Conservation (phyloP, 2,329 filamentous ascomycete genomes). For the Leptographium flavum region DNA sequence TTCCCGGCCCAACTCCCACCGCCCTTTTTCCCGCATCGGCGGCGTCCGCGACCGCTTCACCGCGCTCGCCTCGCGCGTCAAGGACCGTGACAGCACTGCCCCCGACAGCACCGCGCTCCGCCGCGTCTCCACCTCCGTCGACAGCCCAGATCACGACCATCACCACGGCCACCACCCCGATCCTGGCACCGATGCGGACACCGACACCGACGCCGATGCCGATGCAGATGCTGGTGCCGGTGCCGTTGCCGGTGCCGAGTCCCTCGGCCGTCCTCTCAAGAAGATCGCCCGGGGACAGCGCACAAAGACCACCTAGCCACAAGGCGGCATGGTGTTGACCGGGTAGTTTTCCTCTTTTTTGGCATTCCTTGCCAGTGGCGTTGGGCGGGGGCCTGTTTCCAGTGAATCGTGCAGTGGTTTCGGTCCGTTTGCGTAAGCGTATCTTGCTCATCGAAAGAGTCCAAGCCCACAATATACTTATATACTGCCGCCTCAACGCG, state of each 20-base stretch:
- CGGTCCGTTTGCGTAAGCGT: too few relatives aligned
- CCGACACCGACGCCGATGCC: neutral
- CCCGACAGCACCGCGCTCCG: neutral
- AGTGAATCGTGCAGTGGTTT: too few relatives aligned
- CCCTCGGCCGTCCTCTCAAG: too few relatives aligned
- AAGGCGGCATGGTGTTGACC: too few relatives aligned
- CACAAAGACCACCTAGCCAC: neutral
- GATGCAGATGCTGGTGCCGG: neutral
- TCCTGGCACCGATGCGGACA: neutral
- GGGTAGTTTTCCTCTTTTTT: neutral
- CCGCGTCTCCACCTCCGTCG: neutral
- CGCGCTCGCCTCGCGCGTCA: slow-evolving; percentile 14
- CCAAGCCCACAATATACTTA: too few relatives aligned
- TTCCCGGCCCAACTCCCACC: neutral
- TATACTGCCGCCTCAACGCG: too few relatives aligned
- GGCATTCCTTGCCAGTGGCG: neutral
- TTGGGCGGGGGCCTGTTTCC: too few relatives aligned
- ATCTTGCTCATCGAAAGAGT: too few relatives aligned
- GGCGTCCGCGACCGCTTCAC: slow-evolving; percentile 14
- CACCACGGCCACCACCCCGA: neutral
- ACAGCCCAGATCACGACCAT: neutral
- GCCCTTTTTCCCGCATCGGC: neutral
- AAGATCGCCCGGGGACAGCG: neutral
- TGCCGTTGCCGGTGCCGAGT: too few relatives aligned
- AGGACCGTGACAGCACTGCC: slow-evolving; percentile 7